These are phyloP conservation scores for Diaporthe vaccinii DNA, from an alignment of 2,329 filamentous ascomycete species.

Conservation along the genomic window DNA sequence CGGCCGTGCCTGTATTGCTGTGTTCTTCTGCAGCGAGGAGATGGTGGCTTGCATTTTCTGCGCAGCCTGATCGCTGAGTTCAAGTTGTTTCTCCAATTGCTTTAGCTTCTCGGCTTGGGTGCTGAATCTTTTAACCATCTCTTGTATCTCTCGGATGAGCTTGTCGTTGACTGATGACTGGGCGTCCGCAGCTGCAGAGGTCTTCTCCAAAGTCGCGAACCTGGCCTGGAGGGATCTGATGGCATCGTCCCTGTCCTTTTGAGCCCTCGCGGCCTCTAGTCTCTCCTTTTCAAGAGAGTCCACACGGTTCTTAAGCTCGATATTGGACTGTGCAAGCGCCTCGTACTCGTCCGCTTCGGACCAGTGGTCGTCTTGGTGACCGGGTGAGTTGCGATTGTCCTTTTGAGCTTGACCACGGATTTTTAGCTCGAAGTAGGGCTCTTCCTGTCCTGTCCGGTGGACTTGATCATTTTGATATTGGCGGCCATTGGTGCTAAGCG, in stretches of 20 bases:
- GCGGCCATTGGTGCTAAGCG: neutral
- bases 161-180: neutral
- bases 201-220: constrained; percentile 7
- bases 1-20: neutral
- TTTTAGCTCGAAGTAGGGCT: neutral
- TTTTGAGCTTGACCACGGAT: constrained; percentile 3
- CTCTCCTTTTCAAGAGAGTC: constrained; percentile 15
- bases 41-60: constrained; percentile 6
- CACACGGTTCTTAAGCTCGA: constrained; percentile 5
- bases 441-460: neutral
- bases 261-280: neutral
- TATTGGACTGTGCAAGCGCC: neutral
- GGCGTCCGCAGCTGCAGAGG: neutral
- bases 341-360: neutral
- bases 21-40: neutral
- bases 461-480: neutral
- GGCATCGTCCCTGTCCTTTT: neutral
- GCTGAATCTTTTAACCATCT: neutral
- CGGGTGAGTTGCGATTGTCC: neutral
- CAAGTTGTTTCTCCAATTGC: neutral
- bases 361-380: no score
- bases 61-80: neutral
- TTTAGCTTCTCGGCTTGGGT: neutral
- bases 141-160: neutral
- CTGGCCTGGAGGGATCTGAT: neutral